A percentile compares a stretch with the other conserved stretches of the same genome.
Evolutionary conservation across 1,284 basidiomycete genomes (phyloP).

Genomic region (Athelia psychrophila): DNA sequence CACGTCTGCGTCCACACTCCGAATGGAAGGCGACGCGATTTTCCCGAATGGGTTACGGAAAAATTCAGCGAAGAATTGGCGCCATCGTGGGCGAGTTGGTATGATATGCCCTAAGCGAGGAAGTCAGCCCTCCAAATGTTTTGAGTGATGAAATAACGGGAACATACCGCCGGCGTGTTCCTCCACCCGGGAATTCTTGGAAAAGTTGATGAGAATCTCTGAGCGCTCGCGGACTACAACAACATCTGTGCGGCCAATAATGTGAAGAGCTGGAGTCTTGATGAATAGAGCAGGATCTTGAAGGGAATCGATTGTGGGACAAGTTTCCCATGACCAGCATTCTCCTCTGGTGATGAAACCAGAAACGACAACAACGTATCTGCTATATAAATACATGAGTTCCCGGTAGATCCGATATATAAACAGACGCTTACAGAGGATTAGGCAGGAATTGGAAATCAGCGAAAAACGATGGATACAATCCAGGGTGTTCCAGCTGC

Average conservation of each 20-base stretch:
- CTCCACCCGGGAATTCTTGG: conserved; percentile 6
- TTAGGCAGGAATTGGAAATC: too few relatives aligned
- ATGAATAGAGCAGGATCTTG: background rate
- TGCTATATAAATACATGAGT: background rate
- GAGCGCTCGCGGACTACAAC: conserved; percentile 10
- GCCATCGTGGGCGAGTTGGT: conserved; percentile 7
- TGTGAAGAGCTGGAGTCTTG: conserved; percentile 7
- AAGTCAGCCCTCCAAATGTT: background rate
- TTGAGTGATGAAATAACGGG: background rate
- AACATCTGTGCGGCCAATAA: conserved; percentile 9
- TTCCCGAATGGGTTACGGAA: conserved; percentile 8
- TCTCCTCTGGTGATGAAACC: conserved; percentile 11
- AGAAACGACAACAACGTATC: conserved; percentile 8
- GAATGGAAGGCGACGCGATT: conserved; percentile 6
- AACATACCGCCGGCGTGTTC: conserved; percentile 8
- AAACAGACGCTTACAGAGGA: too few relatives aligned
- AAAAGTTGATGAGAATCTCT: conserved; percentile 3
- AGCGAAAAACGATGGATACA: too few relatives aligned
- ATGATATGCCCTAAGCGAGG: conserved; percentile 8
- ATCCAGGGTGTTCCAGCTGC: too few relatives aligned
- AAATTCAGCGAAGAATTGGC: conserved; percentile 8
- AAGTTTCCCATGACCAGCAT: conserved; percentile 8
- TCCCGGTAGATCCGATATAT: too few relatives aligned
- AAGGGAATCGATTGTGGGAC: conserved; percentile 2
- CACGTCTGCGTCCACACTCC: too few relatives aligned